Evolutionary conservation across 192 early-diverging fungal genomes (phyloP).

Genomic region (Powellomyces hirtus): DNA sequence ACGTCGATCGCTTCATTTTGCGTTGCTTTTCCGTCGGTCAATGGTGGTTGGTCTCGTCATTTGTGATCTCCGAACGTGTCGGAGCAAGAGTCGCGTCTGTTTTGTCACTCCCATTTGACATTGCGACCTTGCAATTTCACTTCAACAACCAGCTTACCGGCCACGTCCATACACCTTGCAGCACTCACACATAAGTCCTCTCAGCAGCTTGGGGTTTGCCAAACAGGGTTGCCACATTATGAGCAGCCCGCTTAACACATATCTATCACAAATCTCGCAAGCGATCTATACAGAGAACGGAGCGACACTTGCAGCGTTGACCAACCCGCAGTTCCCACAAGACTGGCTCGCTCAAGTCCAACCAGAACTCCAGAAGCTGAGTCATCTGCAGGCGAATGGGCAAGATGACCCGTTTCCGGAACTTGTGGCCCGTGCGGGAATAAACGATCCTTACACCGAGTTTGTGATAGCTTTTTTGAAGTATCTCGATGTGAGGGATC

Average conservation of each 20-base stretch:
- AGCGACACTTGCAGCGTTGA: constrained; percentile 1
- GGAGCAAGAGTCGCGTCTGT: too few species aligned
- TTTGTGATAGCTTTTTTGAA: constrained; percentile 11
- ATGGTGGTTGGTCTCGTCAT: too few species aligned
- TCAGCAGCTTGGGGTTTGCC: too few species aligned
- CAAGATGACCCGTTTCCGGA: not conserved
- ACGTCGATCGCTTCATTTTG: constrained; percentile 9
- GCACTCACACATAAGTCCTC: too few species aligned
- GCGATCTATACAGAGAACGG: constrained; percentile 3
- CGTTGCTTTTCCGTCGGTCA: too few species aligned
- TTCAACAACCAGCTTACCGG: too few species aligned
- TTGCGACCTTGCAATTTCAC: too few species aligned
- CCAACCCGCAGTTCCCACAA: not conserved
- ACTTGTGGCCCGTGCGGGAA: not conserved
- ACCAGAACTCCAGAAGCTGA: not conserved
- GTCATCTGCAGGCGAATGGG: not conserved
- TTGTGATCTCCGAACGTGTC: too few species aligned
- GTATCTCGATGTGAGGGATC: constrained; percentile 7
- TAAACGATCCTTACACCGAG: not conserved
- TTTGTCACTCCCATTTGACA: too few species aligned
- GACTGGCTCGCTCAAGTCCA: not conserved
- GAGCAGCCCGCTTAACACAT: not conserved
- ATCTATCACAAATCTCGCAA: constrained; percentile 1
- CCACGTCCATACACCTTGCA: too few species aligned
- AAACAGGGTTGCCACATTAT: too few species aligned